Percentiles rank a stretch among this genome's conserved stretches.
Conservation (phyloP, 345 rosid species). For the Brassica juncea region DNA sequence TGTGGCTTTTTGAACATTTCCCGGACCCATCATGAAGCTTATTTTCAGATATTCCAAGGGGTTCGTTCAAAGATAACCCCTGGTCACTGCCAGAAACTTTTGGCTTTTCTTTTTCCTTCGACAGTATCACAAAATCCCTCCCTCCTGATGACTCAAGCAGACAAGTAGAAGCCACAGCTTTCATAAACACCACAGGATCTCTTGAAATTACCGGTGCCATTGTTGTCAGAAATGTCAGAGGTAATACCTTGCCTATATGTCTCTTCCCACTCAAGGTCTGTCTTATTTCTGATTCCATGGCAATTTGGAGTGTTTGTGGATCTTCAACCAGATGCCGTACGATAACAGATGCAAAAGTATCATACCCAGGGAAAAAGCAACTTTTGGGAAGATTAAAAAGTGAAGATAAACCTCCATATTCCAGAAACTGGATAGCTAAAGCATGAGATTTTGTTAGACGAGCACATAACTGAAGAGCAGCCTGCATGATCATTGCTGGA, state of each 20-base stretch:
- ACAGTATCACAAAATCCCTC: conserved; percentile 68
- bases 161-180: conserved; percentile 75
- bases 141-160: conserved; percentile 91
- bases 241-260: conserved; percentile 67
- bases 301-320: conserved; percentile 92
- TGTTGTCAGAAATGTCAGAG: conserved; percentile 72
- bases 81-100: conserved; percentile 62
- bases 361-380: conserved; percentile 90
- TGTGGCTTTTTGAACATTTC: conserved; percentile 79
- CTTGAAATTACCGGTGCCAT: conserved; percentile 92
- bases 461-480: conserved; percentile 92
- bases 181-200: conserved; percentile 89
- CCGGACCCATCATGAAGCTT: conserved; percentile 76
- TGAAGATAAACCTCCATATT: conserved; percentile 73
- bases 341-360: conserved; percentile 82
- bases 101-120: conserved; percentile 77
- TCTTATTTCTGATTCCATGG: conserved; percentile 93
- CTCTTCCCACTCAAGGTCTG: conserved; percentile 75
- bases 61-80: conserved; percentile 58
- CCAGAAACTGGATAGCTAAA: conserved; percentile 83
- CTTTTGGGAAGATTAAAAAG: conserved; percentile 80
- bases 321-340: conserved; percentile 93
- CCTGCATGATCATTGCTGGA: conserved; percentile 92
- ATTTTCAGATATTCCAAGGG: conserved; percentile 68
- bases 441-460: conserved; percentile 82